Evolutionary conservation across 75 land plant species (phyloP).

Genomic region (Cryptomeria japonica): DNA sequence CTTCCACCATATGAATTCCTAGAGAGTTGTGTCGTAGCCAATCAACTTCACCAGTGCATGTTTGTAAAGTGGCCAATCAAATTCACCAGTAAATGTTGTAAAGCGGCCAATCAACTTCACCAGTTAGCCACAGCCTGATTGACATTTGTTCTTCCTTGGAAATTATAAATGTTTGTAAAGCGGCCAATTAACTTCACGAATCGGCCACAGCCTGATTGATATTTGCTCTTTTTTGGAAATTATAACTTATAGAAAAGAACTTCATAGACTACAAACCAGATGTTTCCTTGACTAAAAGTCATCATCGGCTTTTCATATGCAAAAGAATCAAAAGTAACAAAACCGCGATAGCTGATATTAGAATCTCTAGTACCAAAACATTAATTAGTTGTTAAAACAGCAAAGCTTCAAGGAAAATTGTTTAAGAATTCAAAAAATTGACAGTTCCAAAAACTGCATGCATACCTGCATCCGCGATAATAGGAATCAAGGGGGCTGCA

Average conservation of each 20-base stretch:
- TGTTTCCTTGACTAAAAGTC: background rate
- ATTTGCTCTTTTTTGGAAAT: no score
- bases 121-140: no score
- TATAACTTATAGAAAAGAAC: background rate
- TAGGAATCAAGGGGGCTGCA: constrained; percentile 29
- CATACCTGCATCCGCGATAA: constrained; percentile 42
- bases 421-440: no score
- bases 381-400: no score
- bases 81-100: background rate
- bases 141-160: no score
- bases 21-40: background rate
- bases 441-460: background rate
- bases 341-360: background rate
- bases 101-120: no score
- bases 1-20: background rate
- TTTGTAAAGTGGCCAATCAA: background rate
- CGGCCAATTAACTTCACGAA: background rate
- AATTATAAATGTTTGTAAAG: background rate
- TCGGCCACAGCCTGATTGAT: background rate
- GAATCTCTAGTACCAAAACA: background rate
- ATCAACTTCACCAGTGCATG: background rate
- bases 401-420: no score
- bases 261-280: background rate
- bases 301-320: background rate
- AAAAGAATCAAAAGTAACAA: background rate